Conservation (phyloP, 2,329 filamentous ascomycete genomes). For the Trichoderma pleuroti region DNA sequence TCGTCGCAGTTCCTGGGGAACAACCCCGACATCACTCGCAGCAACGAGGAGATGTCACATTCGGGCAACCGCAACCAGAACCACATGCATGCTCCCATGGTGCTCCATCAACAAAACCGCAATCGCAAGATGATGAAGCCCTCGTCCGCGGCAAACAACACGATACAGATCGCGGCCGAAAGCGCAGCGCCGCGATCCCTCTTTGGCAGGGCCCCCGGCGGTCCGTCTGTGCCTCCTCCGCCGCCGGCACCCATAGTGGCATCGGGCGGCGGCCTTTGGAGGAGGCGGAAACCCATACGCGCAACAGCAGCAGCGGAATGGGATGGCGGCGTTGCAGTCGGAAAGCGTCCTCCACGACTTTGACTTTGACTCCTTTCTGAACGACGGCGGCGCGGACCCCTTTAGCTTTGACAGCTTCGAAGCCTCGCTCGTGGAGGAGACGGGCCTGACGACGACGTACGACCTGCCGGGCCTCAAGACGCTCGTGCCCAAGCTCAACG, state of each 20-base stretch:
- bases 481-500: constrained; percentile 47
- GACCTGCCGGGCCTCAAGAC: constrained; percentile 58
- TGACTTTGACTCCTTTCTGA: background rate
- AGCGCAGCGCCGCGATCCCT: background rate
- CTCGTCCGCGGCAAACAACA: no score
- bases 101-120: background rate
- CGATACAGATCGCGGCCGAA: background rate
- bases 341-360: background rate
- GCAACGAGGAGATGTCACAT: constrained; percentile 35
- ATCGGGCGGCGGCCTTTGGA: background rate
- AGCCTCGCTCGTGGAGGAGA: constrained; percentile 55
- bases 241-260: background rate
- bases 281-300: background rate
- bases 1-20: constrained; percentile 11
- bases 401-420: constrained; percentile 20
- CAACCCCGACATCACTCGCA: constrained; percentile 34
- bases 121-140: background rate
- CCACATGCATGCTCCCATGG: background rate
- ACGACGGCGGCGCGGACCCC: background rate
- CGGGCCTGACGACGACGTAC: constrained; percentile 58
- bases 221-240: background rate
- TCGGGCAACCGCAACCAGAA: background rate
- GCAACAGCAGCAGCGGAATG: background rate
- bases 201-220: background rate
- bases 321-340: background rate